Evolutionary conservation across 2,329 filamentous ascomycete genomes (phyloP).

Genomic region (Cytospora chrysosperma): DNA sequence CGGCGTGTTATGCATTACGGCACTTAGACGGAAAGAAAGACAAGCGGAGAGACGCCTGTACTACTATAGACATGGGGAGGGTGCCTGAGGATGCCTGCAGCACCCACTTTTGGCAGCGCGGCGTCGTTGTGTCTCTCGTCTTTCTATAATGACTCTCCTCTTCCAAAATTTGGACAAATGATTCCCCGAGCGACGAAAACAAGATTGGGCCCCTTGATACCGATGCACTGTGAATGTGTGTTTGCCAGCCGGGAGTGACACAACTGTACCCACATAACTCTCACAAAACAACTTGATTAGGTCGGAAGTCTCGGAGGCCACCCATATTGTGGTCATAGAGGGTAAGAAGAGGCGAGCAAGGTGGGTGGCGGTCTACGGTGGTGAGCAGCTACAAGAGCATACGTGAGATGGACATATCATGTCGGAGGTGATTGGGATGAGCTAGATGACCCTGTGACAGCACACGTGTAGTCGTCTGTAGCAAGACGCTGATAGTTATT

Average conservation of each 20-base stretch:
- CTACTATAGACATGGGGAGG: slow-evolving; percentile 25
- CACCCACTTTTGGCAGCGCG: slow-evolving; percentile 8
- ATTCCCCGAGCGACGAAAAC: neutral
- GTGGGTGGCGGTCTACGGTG: too few species aligned
- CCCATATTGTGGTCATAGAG: neutral
- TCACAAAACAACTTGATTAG: neutral
- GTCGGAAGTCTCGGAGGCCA: neutral
- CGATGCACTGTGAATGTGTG: neutral
- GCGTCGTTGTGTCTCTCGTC: slow-evolving; percentile 24
- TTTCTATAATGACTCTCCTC: slow-evolving; percentile 26
- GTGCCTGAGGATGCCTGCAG: slow-evolving; percentile 23
- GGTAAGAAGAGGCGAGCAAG: too few species aligned
- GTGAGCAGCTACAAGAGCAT: neutral
- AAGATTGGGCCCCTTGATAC: neutral
- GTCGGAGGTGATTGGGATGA: too few species aligned
- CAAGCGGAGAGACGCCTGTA: slow-evolving; percentile 22
- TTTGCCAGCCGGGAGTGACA: neutral
- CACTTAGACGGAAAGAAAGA: slow-evolving; percentile 26
- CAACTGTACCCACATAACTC: neutral
- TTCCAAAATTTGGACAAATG: slow-evolving; percentile 24
- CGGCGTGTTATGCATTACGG: slow-evolving; percentile 28
- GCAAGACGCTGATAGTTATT: too few species aligned
- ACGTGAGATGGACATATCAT: neutral
- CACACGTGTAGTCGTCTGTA: neutral
- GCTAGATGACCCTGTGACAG: too few species aligned